Conservation (phyloP, 495 filamentous ascomycete genomes). For the Clavariopsis aquatica region DNA sequence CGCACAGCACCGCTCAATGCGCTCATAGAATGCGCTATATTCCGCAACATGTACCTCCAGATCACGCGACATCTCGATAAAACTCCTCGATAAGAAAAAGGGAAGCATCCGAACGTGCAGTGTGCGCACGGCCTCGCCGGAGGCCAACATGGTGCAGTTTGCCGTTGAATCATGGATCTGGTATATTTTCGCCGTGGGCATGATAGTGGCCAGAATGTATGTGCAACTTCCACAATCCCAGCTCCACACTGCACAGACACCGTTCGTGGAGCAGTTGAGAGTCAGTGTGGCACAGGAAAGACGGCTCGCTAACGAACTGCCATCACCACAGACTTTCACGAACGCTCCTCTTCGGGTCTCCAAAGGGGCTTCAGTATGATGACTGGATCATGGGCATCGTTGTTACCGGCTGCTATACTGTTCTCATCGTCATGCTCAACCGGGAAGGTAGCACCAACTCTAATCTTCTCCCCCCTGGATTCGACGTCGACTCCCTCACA, state of each 20-base stretch:
- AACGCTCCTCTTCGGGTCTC: conserved; percentile 50
- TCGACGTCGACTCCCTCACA: conserved; percentile 51
- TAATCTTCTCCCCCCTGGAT: conserved; percentile 60
- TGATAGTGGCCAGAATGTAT: conserved; percentile 48
- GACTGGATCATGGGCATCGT: conserved; percentile 63
- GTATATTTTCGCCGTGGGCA: conserved; percentile 48
- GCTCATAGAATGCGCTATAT: conserved; percentile 18
- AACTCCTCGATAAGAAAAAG: conserved; percentile 19
- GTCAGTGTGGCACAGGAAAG: background rate
- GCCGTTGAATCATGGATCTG: conserved; percentile 55
- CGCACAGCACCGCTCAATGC: background rate
- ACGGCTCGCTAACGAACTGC: conserved; percentile 8
- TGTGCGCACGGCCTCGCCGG: conserved; percentile 5
- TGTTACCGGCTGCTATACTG: conserved; percentile 56
- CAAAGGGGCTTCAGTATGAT: conserved; percentile 55
- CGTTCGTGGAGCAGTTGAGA: background rate
- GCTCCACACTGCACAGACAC: conserved; percentile 18
- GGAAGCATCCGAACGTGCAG: background rate
- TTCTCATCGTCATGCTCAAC: conserved; percentile 58
- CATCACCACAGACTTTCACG: conserved; percentile 38
- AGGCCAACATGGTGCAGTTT: conserved; percentile 26
- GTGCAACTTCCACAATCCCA: background rate
- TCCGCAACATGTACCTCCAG: conserved; percentile 30
- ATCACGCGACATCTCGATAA: background rate
- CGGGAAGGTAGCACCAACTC: conserved; percentile 57